phyloP scores from a whole-genome alignment of 352 stramenopile genomes.

The Pythium pyrilobum region DNA sequence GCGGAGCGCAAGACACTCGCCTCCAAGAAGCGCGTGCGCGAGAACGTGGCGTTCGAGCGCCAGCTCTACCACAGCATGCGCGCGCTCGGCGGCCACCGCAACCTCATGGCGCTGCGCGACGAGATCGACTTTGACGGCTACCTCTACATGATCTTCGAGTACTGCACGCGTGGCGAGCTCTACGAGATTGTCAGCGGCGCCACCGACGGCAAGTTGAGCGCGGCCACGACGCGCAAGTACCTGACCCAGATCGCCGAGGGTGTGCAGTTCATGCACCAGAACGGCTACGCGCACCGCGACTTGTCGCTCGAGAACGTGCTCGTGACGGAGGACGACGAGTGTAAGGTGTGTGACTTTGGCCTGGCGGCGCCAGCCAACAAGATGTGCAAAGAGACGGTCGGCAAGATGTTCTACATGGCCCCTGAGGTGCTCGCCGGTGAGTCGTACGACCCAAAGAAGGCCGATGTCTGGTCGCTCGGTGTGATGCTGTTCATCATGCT shows the following conservation, averaged over 20 bases:
- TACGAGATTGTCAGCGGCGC: conserved; percentile 69
- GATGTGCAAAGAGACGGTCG: conserved; percentile 48
- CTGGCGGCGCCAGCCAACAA: conserved; percentile 48
- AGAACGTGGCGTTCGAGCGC: conserved; percentile 77
- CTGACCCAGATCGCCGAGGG: conserved; percentile 59
- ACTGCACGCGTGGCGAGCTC: conserved; percentile 61
- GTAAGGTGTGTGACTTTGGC: conserved; percentile 80
- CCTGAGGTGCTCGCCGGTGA: conserved; percentile 64
- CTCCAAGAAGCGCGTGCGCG: conserved; percentile 68
- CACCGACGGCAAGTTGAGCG: conserved; percentile 44
- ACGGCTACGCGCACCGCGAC: conserved; percentile 76
- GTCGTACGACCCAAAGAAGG: conserved; percentile 66
- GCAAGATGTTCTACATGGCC: conserved; percentile 86
- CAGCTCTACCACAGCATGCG: conserved; percentile 63
- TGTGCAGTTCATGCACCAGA: conserved; percentile 70
- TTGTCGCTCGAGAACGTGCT: conserved; percentile 84
- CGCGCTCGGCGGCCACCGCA: conserved; percentile 47
- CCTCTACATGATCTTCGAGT: conserved; percentile 76
- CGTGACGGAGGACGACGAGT: conserved; percentile 60
- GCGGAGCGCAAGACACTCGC: conserved; percentile 50
- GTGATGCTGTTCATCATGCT: conserved; percentile 87
- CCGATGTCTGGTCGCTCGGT: conserved; percentile 81
- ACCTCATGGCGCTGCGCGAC: conserved; percentile 64
- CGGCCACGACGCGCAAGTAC: conserved; percentile 42
- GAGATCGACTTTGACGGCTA: conserved; percentile 80